Evolutionary conservation across 768 basidiomycete species (phyloP).

Genomic region (Pleurotus citrinopileatus): DNA sequence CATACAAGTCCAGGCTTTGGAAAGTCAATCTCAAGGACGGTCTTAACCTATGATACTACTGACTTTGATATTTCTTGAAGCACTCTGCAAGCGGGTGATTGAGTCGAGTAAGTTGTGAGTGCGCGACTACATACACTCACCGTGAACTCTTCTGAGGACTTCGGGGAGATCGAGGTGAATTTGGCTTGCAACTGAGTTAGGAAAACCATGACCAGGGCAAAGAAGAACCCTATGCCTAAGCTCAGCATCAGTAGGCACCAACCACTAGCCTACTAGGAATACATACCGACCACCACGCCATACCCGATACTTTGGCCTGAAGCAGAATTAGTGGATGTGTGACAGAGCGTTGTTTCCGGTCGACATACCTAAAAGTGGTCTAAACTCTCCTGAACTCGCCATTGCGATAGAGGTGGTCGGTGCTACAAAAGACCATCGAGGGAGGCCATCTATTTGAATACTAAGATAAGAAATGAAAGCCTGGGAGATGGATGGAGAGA

Average conservation of each 20-base stretch:
- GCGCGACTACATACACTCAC: slow-evolving; percentile 19
- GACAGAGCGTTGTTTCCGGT: not conserved
- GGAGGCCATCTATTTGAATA: not conserved
- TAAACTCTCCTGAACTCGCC: slow-evolving; percentile 29
- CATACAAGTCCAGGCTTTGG: slow-evolving; percentile 44
- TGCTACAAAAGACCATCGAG: not conserved
- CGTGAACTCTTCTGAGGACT: slow-evolving; percentile 47
- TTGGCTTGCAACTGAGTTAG: slow-evolving; percentile 43
- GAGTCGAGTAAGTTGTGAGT: not conserved
- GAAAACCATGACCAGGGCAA: slow-evolving; percentile 43
- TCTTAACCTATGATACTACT: not conserved
- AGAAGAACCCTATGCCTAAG: slow-evolving; percentile 49
- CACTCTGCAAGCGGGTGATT: slow-evolving; percentile 26
- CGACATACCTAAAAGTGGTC: slow-evolving; percentile 33
- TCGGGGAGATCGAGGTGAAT: slow-evolving; percentile 43
- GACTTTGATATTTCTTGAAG: slow-evolving; percentile 45
- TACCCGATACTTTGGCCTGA: slow-evolving; percentile 44
- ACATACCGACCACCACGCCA: slow-evolving; percentile 45
- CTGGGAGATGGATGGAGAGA: not conserved
- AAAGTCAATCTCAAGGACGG: not conserved
- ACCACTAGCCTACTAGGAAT: not conserved
- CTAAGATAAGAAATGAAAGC: not conserved
- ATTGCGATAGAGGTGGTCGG: not conserved
- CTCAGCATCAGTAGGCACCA: not conserved
- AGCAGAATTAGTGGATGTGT: not conserved